phyloP scores from a whole-genome alignment of 371 early-diverging fungal genomes.

The Mortierella sp. region DNA sequence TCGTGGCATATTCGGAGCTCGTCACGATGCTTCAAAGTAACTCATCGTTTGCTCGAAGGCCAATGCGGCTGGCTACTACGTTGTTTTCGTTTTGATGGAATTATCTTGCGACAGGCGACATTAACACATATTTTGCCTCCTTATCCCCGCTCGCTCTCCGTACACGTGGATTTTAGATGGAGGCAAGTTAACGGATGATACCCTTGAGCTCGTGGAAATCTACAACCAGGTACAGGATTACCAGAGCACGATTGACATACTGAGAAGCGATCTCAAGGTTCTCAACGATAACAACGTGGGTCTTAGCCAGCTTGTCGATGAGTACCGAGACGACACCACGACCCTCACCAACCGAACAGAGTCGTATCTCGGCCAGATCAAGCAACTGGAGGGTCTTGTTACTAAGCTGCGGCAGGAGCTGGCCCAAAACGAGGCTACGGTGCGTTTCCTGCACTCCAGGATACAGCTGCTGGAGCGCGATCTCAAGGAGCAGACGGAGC shows the following conservation, averaged over 20 bases:
- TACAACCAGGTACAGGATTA: neutral
- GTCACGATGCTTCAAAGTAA: neutral
- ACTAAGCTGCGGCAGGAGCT: neutral
- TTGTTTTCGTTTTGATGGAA: neutral
- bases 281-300: neutral
- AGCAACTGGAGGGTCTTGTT: neutral
- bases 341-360: neutral
- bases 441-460: neutral
- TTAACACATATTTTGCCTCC: neutral
- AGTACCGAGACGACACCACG: neutral
- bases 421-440: neutral
- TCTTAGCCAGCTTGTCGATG: neutral
- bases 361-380: neutral
- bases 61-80: too few species aligned
- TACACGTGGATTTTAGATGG: neutral
- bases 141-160: neutral
- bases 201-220: neutral
- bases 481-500: neutral
- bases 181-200: neutral
- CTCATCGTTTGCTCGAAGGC: neutral
- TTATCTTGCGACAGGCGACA: too few species aligned
- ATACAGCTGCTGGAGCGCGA: neutral
- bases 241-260: neutral
- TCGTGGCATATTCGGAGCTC: neutral
- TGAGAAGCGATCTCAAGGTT: neutral